Percentiles rank a stretch among this genome's conserved stretches.
phyloP scores from a whole-genome alignment of 2,329 filamentous ascomycete species.

The Epichloe festucae region DNA sequence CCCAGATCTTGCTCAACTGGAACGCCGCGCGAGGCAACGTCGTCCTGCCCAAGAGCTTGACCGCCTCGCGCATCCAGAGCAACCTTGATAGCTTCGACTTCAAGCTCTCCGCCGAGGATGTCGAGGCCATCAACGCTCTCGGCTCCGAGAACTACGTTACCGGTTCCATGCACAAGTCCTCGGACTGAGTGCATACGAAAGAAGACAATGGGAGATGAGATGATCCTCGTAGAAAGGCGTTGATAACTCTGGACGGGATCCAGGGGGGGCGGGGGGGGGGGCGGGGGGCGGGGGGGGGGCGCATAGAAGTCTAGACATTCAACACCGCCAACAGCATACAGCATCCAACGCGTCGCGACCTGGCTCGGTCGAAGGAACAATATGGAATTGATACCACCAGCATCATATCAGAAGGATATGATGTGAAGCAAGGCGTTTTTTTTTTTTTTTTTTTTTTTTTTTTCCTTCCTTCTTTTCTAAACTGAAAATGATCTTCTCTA shows the following conservation, averaged over 20 bases:
- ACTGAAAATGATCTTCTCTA: too few species aligned
- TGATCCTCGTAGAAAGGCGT: background rate
- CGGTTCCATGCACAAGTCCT: slow-evolving; percentile 30
- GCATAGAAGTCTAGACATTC: background rate
- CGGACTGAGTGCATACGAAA: slow-evolving; percentile 16
- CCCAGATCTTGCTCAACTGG: slow-evolving; percentile 69
- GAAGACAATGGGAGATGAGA: background rate
- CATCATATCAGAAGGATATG: background rate
- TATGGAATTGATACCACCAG: background rate
- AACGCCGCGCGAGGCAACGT: slow-evolving; percentile 63
- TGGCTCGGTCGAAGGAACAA: background rate
- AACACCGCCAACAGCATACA: background rate
- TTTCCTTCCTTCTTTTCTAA: background rate
- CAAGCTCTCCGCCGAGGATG: slow-evolving; percentile 45
- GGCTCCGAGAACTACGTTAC: slow-evolving; percentile 61
- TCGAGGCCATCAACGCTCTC: slow-evolving; percentile 48
- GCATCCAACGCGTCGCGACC: background rate
- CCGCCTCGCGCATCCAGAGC: slow-evolving; percentile 47
- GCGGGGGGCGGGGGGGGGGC: too few species aligned
- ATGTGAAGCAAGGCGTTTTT: background rate
- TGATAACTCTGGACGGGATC: background rate
- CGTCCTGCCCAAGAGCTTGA: slow-evolving; percentile 61
- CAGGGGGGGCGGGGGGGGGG: background rate
- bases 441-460: background rate
- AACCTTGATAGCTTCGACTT: slow-evolving; percentile 54